Base-by-base conservation (phyloP, 1,139 yeast genomes). In the Yamadazyma triangularis region DNA sequence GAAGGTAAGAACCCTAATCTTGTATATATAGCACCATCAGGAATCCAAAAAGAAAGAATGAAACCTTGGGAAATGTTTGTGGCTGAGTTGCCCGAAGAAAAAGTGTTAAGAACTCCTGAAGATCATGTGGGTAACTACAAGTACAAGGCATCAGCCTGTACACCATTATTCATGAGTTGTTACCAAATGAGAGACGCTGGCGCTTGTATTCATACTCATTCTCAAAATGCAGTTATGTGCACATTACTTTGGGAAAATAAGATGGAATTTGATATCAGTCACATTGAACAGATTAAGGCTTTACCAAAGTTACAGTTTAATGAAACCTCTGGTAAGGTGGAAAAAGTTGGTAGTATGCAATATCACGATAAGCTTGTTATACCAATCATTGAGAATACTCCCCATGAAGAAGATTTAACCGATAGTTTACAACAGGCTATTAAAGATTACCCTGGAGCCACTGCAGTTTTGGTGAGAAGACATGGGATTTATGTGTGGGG, bases 401-500 rank as follows among this genome's bases (percentile, higher is more conserved):
- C 94, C 13, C 86, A 78, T 41, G 97, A 89, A 51, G 94, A 86
- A 51, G 88, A 87, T 41, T 66, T 89, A 45, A 76, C 82, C n/a
- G 83, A 73, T 20, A 64, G 78, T 14, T 64, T 89, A 31, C 76
- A 76, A 42, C 60, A 71, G 34, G 83, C 89, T 2, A 74, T 88
- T 35, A 58, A 48, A 15, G 64, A 72, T 13, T 82, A 86, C 44
- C 96, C 96, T 2, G 71, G 75, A 0, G 64, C 95, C 3, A 74
- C 88, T 6, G 96, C 97, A 0, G 89, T 89, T 1, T 66, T 89
- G 35, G 97, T 89, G 5, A 74, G 95, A 56, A 71, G 96, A 51
- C 98, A 89, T 50, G 98, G 98, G 1, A 81, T 89, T 25, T 89
- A 82, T 51, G 96, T 88, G 11, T 89, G 97, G 96, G 97, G 96